These are phyloP conservation scores for Salix brachista DNA, from an alignment of 345 rosid species.

Conservation along the genomic window DNA sequence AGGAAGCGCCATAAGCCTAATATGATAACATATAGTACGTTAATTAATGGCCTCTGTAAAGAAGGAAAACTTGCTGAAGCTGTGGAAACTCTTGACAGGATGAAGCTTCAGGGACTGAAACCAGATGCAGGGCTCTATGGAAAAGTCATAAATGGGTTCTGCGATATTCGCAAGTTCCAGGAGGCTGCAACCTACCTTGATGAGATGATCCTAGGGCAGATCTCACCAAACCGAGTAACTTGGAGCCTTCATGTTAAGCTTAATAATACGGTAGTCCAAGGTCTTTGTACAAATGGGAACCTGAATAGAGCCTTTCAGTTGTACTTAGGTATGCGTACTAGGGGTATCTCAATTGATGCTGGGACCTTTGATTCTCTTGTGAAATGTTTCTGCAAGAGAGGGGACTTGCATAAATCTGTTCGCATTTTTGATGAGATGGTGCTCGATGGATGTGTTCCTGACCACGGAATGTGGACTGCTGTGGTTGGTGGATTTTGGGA, in stretches of 20 bases:
- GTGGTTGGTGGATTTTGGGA: slow-evolving; percentile 45
- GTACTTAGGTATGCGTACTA: slow-evolving; percentile 59
- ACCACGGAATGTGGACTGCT: slow-evolving; percentile 48
- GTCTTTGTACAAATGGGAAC: slow-evolving; percentile 45
- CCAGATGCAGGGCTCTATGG: slow-evolving; percentile 83
- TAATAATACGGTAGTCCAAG: slow-evolving; percentile 54
- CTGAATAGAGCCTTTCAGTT: slow-evolving; percentile 49
- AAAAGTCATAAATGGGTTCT: slow-evolving; percentile 60
- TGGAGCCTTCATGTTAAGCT: slow-evolving; percentile 71
- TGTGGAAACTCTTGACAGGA: slow-evolving; percentile 66
- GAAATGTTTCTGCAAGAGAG: slow-evolving; percentile 51
- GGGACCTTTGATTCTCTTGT: slow-evolving; percentile 41
- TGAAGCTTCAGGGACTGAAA: slow-evolving; percentile 87
- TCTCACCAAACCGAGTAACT: slow-evolving; percentile 62
- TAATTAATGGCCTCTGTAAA: slow-evolving; percentile 72
- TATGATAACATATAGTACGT: slow-evolving; percentile 56
- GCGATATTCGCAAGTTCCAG: slow-evolving; percentile 45
- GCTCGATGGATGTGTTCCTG: slow-evolving; percentile 60
- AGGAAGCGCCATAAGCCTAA: slow-evolving; percentile 57
- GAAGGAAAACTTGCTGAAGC: slow-evolving; percentile 68
- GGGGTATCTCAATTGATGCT: slow-evolving; percentile 59
- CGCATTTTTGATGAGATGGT: slow-evolving; percentile 64
- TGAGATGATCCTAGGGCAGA: slow-evolving; percentile 67
- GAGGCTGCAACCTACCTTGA: slow-evolving; percentile 87
- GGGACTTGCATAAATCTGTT: slow-evolving; percentile 56